Conservation (phyloP, 495 filamentous ascomycete genomes). For the Aspergillus mulundensis region DNA sequence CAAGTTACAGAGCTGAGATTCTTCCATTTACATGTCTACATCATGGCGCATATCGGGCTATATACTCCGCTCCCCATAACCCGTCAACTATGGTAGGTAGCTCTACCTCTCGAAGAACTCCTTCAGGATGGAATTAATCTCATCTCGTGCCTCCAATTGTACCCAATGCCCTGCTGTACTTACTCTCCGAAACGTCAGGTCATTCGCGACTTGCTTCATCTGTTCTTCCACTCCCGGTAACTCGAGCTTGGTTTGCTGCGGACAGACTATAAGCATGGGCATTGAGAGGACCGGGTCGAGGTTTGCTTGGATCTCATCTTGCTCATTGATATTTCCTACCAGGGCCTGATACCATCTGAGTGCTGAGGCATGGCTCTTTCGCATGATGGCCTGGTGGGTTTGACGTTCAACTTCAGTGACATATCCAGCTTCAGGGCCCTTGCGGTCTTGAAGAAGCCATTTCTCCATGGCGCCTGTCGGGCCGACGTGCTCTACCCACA, state of each 20-base stretch:
- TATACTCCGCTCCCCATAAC: neutral
- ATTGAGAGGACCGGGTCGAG: slow-evolving; percentile 11
- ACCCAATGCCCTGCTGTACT: slow-evolving; percentile 27
- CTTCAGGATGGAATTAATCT: slow-evolving; percentile 36
- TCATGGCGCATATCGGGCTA: neutral
- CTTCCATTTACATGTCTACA: neutral
- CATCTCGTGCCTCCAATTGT: slow-evolving; percentile 32
- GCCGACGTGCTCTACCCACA: slow-evolving; percentile 21
- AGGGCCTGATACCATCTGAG: slow-evolving; percentile 31
- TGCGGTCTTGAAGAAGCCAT: slow-evolving; percentile 21
- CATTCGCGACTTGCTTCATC: slow-evolving; percentile 17
- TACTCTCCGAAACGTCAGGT: slow-evolving; percentile 20
- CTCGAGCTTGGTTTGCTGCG: slow-evolving; percentile 8
- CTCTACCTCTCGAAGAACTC: slow-evolving; percentile 29
- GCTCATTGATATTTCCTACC: slow-evolving; percentile 24
- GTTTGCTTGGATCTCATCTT: slow-evolving; percentile 21
- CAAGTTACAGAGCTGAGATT: neutral
- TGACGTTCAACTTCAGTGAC: slow-evolving; percentile 19
- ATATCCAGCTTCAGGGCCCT: slow-evolving; percentile 18
- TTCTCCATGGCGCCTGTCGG: slow-evolving; percentile 18
- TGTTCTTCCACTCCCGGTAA: slow-evolving; percentile 13
- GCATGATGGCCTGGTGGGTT: slow-evolving; percentile 26
- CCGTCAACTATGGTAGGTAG: too few species aligned
- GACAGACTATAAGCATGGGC: slow-evolving; percentile 18
- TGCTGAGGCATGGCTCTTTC: slow-evolving; percentile 18